These are phyloP conservation scores for Elsinoe necatrix DNA, from an alignment of 2,329 filamentous ascomycete genomes.

Conservation along the genomic window DNA sequence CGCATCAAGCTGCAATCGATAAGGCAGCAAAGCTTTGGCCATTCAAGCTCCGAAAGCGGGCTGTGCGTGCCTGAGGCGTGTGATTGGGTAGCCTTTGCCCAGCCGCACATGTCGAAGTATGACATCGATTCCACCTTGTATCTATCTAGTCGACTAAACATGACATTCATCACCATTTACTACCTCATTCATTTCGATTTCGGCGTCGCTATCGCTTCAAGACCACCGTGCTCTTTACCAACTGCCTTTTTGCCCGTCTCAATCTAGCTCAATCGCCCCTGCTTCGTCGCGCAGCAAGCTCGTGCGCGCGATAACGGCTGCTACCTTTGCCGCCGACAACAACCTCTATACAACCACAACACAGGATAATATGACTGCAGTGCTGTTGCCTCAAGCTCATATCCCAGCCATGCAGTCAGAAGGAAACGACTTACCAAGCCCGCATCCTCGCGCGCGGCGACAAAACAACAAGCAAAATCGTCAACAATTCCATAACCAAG, in stretches of 20 bases:
- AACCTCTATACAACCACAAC: conserved; percentile 12
- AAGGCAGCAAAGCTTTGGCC: conserved; percentile 3
- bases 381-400: conserved; percentile 4
- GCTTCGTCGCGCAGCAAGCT: conserved; percentile 15
- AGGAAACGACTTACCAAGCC: conserved; percentile 12
- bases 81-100: conserved; percentile 13
- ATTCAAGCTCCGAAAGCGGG: not conserved
- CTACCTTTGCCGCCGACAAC: conserved; percentile 8
- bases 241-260: not conserved
- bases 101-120: conserved; percentile 11
- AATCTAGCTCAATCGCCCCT: not conserved
- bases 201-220: conserved; percentile 1
- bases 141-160: not conserved
- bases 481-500: conserved; percentile 6
- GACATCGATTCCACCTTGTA: not conserved
- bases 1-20: not conserved
- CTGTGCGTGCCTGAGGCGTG: not conserved
- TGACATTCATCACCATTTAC: not conserved
- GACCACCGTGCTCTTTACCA: not conserved
- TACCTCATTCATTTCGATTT: not conserved
- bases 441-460: conserved; percentile 3
- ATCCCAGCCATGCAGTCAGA: conserved; percentile 12
- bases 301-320: conserved; percentile 6
- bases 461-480: conserved; percentile 8
- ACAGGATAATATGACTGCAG: conserved; percentile 10